Evolutionary conservation across 306 rosid species (phyloP), one percentile per base, ranked within the genome.

Genomic region (Potentilla sterilis): DNA sequence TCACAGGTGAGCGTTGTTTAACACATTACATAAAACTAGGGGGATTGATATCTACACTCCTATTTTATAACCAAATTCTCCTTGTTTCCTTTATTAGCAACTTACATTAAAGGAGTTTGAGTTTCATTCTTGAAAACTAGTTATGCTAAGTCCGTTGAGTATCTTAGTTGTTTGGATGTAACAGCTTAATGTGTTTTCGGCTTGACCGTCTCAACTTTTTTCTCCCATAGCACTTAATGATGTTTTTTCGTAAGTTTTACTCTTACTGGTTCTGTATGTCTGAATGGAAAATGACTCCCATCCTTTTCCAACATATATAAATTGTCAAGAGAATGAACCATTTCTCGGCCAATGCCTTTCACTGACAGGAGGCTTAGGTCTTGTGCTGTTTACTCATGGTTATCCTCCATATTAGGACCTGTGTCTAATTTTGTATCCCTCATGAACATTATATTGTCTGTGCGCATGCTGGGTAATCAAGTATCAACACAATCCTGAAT

Each of bases 1-100:
- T 94, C 98, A 7, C 97, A 94, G 96, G 98, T 89, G 69, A 67
- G 80, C 75, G 22, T 67, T 40, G 3, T 75, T 67, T 72, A 62
- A 66, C 40, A 74, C 11, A 10, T 57, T 41, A n/a, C 35, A 14
- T 55, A 55, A n/a, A 55, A n/a, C 2, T 49, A 16, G 21, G 9
- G 55, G 21, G 21, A 49, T 6, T 51, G 21, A 6, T 14, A 51
- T 51, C 5, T 51, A 51, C 22, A 16, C 22, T 16, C 57, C 54
- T 4, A 3, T 49, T 16, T 49, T 49, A 49, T n/a, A 49, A 16
- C 15, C 54, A 16, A 16, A 21, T 16, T 4, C n/a, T 49, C 54
- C 2, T 1, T 49, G n/a, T 49, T 49, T 49, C 54, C n/a, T 1
- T 51, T 51, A 16, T 51, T 51, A 51, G 57, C 2, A 51, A 18